phyloP scores from a whole-genome alignment of 208 protist genomes.

The Leishmania major region DNA sequence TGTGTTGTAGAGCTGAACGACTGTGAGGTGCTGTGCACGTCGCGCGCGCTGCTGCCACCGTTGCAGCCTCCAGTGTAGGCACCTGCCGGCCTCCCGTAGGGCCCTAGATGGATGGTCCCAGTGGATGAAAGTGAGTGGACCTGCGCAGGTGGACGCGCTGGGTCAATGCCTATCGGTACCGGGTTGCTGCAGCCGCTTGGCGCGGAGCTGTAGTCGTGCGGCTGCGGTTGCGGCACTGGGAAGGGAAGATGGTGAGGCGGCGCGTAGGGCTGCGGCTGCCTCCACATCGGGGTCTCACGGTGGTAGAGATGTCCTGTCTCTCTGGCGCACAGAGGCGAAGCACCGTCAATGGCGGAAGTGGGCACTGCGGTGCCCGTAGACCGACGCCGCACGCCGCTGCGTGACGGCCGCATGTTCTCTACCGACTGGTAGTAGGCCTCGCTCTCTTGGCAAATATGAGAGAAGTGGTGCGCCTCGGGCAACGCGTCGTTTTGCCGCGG shows the following conservation, averaged over 20 bases:
- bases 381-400: slow-evolving; percentile 3
- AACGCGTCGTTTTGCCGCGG: slow-evolving; percentile 7
- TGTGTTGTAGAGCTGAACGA: slow-evolving; percentile 5
- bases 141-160: neutral
- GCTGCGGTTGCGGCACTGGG: neutral
- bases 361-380: neutral
- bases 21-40: slow-evolving; percentile 4
- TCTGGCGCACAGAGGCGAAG: neutral
- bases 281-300: neutral
- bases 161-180: neutral
- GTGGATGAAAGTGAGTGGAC: slow-evolving; percentile 5
- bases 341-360: neutral
- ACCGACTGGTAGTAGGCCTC: slow-evolving; percentile 18
- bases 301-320: slow-evolving; percentile 14
- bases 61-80: neutral
- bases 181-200: neutral
- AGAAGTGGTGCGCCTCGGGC: neutral
- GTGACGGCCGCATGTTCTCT: slow-evolving; percentile 10
- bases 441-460: slow-evolving; percentile 9
- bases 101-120: slow-evolving; percentile 15
- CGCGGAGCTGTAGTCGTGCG: neutral
- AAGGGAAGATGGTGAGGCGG: neutral
- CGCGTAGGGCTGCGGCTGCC: neutral
- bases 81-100: neutral
- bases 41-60: neutral